phyloP scores from a whole-genome alignment of 73 alveolate species.

The Paramecium biaurelia region DNA sequence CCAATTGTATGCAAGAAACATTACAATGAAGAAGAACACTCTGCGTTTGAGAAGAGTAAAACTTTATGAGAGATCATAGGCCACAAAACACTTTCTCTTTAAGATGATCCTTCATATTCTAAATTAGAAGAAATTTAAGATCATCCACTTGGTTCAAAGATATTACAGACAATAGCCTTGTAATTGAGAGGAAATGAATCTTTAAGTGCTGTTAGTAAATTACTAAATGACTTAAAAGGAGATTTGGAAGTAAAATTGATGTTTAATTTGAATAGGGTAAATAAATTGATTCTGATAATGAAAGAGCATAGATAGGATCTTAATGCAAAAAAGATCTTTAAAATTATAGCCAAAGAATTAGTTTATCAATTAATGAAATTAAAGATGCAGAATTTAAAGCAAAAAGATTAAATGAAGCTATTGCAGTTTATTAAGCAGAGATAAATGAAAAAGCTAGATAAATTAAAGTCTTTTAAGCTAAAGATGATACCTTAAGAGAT shows the following conservation, averaged over 20 bases:
- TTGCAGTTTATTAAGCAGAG: not conserved
- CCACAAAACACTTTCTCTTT: not conserved
- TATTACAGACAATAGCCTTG: slow-evolving; percentile 7
- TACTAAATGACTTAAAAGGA: slow-evolving; percentile 2
- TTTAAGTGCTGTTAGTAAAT: slow-evolving; percentile 43
- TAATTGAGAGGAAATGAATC: slow-evolving; percentile 49
- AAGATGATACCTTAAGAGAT: slow-evolving; percentile 28
- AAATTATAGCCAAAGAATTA: slow-evolving; percentile 5
- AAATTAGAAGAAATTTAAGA: slow-evolving; percentile 47
- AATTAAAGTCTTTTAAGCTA: slow-evolving; percentile 8
- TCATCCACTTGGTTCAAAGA: slow-evolving; percentile 26
- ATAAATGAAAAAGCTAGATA: slow-evolving; percentile 20
- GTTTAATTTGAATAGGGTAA: not conserved
- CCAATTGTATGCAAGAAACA: slow-evolving; percentile 16
- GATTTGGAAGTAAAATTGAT: not conserved
- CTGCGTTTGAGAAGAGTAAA: slow-evolving; percentile 45
- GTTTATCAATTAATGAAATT: not conserved
- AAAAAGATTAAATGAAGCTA: slow-evolving; percentile 38
- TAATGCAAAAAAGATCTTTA: slow-evolving; percentile 48
- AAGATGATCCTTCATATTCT: slow-evolving; percentile 28
- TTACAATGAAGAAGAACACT: slow-evolving; percentile 11
- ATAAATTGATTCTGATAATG: slow-evolving; percentile 41
- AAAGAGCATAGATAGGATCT: slow-evolving; percentile 36
- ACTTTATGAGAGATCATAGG: not conserved
- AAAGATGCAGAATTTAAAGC: slow-evolving; percentile 51